Evolutionary conservation across 2,329 filamentous ascomycete species (phyloP).

Genomic region (Aspergillus jensenii): DNA sequence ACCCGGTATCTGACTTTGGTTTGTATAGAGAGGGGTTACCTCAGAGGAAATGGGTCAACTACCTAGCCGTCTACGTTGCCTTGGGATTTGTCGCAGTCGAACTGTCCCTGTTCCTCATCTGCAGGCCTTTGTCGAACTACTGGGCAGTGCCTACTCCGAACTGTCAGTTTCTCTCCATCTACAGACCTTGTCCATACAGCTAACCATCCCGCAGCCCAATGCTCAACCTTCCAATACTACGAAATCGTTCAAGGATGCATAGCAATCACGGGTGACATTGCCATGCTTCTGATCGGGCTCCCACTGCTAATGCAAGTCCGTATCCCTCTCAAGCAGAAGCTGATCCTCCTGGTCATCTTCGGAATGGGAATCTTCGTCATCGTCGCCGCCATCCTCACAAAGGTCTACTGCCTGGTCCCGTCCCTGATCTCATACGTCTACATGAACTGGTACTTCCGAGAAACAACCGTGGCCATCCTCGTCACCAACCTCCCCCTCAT

Average conservation of each 20-base stretch:
- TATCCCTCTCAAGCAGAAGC: slow-evolving; percentile 43
- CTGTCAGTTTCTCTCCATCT: slow-evolving; percentile 21
- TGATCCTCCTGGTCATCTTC: slow-evolving; percentile 44
- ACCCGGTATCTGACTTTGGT: slow-evolving; percentile 1
- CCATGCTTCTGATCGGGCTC: slow-evolving; percentile 46
- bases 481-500: slow-evolving; percentile 54
- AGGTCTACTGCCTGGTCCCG: slow-evolving; percentile 48
- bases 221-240: slow-evolving; percentile 46
- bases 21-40: slow-evolving; percentile 29
- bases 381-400: slow-evolving; percentile 50
- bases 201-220: slow-evolving; percentile 34
- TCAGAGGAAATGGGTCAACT: slow-evolving; percentile 38
- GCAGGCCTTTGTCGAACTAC: slow-evolving; percentile 51
- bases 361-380: slow-evolving; percentile 49
- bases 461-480: slow-evolving; percentile 45
- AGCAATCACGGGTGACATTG: slow-evolving; percentile 45
- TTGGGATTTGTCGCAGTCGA: slow-evolving; percentile 51
- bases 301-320: slow-evolving; percentile 43
- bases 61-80: slow-evolving; percentile 43
- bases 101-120: slow-evolving; percentile 52
- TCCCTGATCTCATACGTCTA: slow-evolving; percentile 42
- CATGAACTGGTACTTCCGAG: slow-evolving; percentile 51
- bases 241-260: slow-evolving; percentile 48
- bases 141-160: slow-evolving; percentile 51
- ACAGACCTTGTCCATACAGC: neutral